Evolutionary conservation across 495 filamentous ascomycete genomes (phyloP), one percentile per base, ranked within the genome.

Genomic region (Neurospora discreta): DNA sequence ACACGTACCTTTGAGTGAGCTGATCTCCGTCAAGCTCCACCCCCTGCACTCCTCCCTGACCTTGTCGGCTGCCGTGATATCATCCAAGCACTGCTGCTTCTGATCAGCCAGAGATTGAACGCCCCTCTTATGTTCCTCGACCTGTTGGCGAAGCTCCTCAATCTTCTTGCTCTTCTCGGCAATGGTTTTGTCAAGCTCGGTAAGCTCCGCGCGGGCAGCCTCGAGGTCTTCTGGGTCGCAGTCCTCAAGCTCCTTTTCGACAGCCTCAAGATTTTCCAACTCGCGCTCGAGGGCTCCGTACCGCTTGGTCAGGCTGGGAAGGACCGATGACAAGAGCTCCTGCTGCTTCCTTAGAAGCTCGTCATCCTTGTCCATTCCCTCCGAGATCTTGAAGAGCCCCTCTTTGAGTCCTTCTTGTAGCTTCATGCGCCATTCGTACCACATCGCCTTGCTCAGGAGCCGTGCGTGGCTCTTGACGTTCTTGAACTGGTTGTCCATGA

Each of bases 351-450:
- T 77, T 9, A 99, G 78, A n/a, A 88, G 68, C 52, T 85, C 82
- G 71, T 92, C 90, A 72, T 99, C 95, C 13, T 83, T 82, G 44
- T 89, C 86, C 90, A 98, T 91, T 42, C 90, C 92, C 58, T 91
- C 87, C 0, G 85, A 83, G 52, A 92, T 93, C 43, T 88, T 89
- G 41, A 91, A 77, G 1, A 99, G 86, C 2, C 91, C 93, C 73
- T 92, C 89, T 77, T 90, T 92, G 23, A 98, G 84, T 6, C 92
- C 93, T 30, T 92, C 90, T 15, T 97, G 89, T 36, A 98, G 87
- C 75, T 93, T 93, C 89, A 92, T 93, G 40, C 96, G 92, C 96
- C 96, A 99, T 77, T 94, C 90, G 78, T 99, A 98, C 96, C 96
- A 99, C 80, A 93, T 94, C 43, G 89, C 93, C 78, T 97, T 97